Percentiles rank a stretch among this genome's conserved stretches.
These are phyloP conservation scores for Sinapis alba DNA, from an alignment of 441 rosid species.

Conservation along the genomic window DNA sequence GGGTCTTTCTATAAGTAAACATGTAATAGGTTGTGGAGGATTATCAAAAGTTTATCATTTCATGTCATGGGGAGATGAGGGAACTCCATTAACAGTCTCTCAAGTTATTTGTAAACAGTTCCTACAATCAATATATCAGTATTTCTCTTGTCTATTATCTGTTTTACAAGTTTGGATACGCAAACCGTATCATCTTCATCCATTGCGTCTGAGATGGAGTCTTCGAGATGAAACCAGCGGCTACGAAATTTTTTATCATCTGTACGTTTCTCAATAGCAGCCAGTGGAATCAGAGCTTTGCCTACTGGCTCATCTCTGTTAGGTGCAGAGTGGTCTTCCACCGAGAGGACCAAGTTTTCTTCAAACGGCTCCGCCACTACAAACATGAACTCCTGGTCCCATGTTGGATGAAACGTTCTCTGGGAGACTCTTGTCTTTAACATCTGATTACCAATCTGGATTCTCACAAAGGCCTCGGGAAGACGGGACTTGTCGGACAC, in stretches of 20 bases:
- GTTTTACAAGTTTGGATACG: too few relatives aligned
- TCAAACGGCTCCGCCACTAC: constrained; percentile 97
- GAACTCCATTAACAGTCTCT: too few relatives aligned
- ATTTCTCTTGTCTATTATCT: too few relatives aligned
- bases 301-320: constrained; percentile 89
- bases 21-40: too few relatives aligned
- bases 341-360: constrained; percentile 63
- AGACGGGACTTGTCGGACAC: constrained; percentile 54
- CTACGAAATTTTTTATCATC: constrained; percentile 56
- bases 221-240: constrained; percentile 69
- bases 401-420: constrained; percentile 56
- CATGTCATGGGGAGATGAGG: too few relatives aligned
- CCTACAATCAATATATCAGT: too few relatives aligned
- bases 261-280: constrained; percentile 56
- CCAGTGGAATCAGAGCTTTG: constrained; percentile 58
- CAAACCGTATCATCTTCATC: too few relatives aligned
- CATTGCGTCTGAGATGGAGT: constrained; percentile 67
- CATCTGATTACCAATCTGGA: constrained; percentile 75
- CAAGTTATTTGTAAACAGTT: too few relatives aligned
- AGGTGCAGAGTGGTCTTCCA: constrained; percentile 74
- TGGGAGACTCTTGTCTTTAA: constrained; percentile 60
- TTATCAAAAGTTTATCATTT: too few relatives aligned
- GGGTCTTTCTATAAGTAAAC: too few relatives aligned
- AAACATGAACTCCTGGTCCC: constrained; percentile 90
- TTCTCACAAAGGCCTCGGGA: constrained; percentile 76